Percentiles rank a stretch among this genome's conserved stretches.
phyloP scores from a whole-genome alignment of 768 basidiomycete genomes.

The Boletus rubescentipes region DNA sequence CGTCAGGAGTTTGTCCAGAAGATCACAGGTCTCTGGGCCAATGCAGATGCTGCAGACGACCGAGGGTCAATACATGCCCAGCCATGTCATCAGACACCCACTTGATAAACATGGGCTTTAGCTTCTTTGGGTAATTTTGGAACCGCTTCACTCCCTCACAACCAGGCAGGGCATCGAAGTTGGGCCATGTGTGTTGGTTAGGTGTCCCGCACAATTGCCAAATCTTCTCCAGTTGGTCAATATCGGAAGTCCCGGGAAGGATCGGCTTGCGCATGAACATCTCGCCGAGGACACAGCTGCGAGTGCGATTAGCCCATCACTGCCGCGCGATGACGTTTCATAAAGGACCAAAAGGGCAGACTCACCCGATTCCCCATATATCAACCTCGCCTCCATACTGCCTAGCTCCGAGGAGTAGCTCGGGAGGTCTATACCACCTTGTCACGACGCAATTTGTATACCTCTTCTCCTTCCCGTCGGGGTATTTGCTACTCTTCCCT shows the following conservation, averaged over 20 bases:
- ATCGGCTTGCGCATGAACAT: slow-evolving; percentile 91
- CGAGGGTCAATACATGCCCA: slow-evolving; percentile 9
- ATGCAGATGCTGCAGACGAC: slow-evolving; percentile 44
- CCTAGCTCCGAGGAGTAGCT: slow-evolving; percentile 84
- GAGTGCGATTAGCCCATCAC: background rate
- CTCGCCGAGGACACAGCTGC: slow-evolving; percentile 92
- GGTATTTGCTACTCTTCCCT: slow-evolving; percentile 31
- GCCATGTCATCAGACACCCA: slow-evolving; percentile 33
- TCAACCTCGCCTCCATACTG: slow-evolving; percentile 94
- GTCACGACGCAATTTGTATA: slow-evolving; percentile 98
- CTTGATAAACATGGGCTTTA: slow-evolving; percentile 61
- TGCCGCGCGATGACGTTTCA: background rate
- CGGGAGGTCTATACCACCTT: slow-evolving; percentile 92
- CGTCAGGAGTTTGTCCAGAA: slow-evolving; percentile 77
- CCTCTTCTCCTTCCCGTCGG: slow-evolving; percentile 55
- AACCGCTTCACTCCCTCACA: slow-evolving; percentile 78
- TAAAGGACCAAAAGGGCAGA: slow-evolving; percentile 8
- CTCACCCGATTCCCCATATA: slow-evolving; percentile 96
- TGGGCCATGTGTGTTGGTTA: slow-evolving; percentile 78
- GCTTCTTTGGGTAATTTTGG: slow-evolving; percentile 48
- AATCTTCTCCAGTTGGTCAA: slow-evolving; percentile 91
- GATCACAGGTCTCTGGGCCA: slow-evolving; percentile 70
- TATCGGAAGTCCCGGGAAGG: slow-evolving; percentile 80
- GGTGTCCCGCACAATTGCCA: slow-evolving; percentile 90
- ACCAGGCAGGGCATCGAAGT: slow-evolving; percentile 70